phyloP scores from a whole-genome alignment of 2,329 filamentous ascomycete genomes.

The Colletotrichum shisoi region DNA sequence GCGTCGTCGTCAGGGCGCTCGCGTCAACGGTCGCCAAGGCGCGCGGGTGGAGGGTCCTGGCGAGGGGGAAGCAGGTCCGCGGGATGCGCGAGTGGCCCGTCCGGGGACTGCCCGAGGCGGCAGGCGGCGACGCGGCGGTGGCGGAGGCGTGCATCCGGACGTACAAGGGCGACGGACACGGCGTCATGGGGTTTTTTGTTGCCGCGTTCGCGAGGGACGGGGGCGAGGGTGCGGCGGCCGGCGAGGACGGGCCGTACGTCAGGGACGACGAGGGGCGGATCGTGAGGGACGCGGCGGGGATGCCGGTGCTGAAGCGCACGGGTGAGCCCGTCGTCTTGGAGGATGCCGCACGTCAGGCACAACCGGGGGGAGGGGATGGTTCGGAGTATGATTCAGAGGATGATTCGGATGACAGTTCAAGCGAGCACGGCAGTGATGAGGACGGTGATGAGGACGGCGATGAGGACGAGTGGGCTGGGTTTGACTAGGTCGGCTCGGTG shows the following conservation, averaged over 20 bases:
- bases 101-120: constrained; percentile 63
- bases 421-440: no score
- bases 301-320: constrained; percentile 51
- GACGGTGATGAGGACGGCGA: constrained; percentile 44
- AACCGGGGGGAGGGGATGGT: neutral
- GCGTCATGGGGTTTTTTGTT: constrained; percentile 95
- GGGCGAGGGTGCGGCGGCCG: constrained; percentile 41
- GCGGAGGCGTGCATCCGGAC: constrained; percentile 82
- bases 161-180: constrained; percentile 79
- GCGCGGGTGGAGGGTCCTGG: constrained; percentile 80
- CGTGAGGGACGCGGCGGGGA: constrained; percentile 52
- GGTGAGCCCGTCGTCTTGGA: constrained; percentile 45
- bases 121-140: constrained; percentile 59
- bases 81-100: constrained; percentile 81
- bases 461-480: constrained; percentile 47
- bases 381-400: no score
- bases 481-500: constrained; percentile 35
- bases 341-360: constrained; percentile 26
- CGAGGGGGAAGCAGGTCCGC: constrained; percentile 73
- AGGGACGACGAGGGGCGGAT: constrained; percentile 64
- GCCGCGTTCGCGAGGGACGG: constrained; percentile 78
- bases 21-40: constrained; percentile 69
- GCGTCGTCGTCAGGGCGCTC: constrained; percentile 78
- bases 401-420: constrained; percentile 13
- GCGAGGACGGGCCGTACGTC: constrained; percentile 59